Percentiles rank a stretch among this genome's conserved stretches.
These are phyloP conservation scores for Solanum ossicruentum DNA, from an alignment of 257 asterid genomes.

Conservation along the genomic window DNA sequence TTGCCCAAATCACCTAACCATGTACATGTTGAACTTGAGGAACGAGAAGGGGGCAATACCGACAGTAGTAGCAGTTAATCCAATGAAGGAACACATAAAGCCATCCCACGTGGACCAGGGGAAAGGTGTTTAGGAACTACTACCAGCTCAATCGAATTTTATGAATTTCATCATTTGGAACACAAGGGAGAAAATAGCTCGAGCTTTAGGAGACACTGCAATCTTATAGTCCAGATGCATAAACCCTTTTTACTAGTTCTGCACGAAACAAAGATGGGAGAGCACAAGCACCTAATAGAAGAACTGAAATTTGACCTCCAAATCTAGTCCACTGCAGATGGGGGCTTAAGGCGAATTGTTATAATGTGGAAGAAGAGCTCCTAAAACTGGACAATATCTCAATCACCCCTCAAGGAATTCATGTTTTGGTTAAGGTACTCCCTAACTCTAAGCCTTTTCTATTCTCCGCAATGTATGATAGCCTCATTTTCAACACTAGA, in stretches of 20 bases:
- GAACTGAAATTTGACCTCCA: too few species aligned
- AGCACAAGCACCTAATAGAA: too few species aligned
- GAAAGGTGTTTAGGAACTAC: too few species aligned
- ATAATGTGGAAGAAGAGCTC: neutral
- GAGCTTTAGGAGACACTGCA: neutral
- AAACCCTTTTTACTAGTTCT: too few species aligned
- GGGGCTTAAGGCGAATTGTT: accelerated
- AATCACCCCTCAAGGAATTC: neutral
- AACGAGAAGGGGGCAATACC: neutral
- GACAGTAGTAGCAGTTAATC: neutral
- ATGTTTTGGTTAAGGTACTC: neutral
- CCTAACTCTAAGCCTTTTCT: neutral
- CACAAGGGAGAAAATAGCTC: neutral
- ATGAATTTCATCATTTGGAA: neutral
- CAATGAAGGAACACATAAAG: too few species aligned
- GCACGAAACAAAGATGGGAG: too few species aligned
- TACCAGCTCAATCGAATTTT: accelerated
- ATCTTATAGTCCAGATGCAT: too few species aligned
- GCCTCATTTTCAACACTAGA: neutral
- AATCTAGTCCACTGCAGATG: too few species aligned
- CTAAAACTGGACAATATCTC: too few species aligned
- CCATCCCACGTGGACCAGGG: neutral
- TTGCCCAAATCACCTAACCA: too few species aligned
- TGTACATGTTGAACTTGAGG: neutral
- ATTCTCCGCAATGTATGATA: neutral